Evolutionary conservation across 192 early-diverging fungal species (phyloP).

Genomic region (Entomortierella lignicola): DNA sequence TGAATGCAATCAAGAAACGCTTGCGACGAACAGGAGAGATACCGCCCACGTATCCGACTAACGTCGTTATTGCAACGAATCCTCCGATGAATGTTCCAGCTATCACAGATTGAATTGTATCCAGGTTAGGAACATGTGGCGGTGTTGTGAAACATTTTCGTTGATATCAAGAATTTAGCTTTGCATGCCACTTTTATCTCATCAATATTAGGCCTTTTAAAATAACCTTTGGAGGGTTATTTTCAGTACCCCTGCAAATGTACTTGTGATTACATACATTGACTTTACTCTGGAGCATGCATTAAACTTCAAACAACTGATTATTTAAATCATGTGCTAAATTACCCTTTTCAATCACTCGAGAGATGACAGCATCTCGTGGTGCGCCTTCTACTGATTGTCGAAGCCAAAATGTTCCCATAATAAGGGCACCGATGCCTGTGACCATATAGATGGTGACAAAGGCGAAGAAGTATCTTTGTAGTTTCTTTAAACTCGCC

Average conservation of each 20-base stretch:
- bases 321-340: too few species aligned
- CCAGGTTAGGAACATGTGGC: not conserved
- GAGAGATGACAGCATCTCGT: constrained; percentile 50
- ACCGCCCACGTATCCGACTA: constrained; percentile 36
- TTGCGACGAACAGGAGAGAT: constrained; percentile 36
- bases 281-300: too few species aligned
- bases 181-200: too few species aligned
- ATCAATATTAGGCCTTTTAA: too few species aligned
- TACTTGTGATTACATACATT: too few species aligned
- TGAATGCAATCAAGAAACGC: constrained; percentile 25
- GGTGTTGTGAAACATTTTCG: not conserved
- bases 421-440: constrained; percentile 23
- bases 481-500: constrained; percentile 27
- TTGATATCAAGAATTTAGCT: too few species aligned
- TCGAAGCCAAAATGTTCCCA: constrained; percentile 37
- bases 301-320: too few species aligned
- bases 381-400: constrained; percentile 46
- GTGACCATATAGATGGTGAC: constrained; percentile 34
- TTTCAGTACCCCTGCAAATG: too few species aligned
- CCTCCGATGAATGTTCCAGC: constrained; percentile 45
- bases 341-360: constrained; percentile 39
- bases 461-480: constrained; percentile 39
- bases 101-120: not conserved
- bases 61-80: constrained; percentile 17
- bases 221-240: too few species aligned